These are phyloP conservation scores for Huiozyma sinensis DNA, from an alignment of 805 yeast genomes.

Conservation along the genomic window DNA sequence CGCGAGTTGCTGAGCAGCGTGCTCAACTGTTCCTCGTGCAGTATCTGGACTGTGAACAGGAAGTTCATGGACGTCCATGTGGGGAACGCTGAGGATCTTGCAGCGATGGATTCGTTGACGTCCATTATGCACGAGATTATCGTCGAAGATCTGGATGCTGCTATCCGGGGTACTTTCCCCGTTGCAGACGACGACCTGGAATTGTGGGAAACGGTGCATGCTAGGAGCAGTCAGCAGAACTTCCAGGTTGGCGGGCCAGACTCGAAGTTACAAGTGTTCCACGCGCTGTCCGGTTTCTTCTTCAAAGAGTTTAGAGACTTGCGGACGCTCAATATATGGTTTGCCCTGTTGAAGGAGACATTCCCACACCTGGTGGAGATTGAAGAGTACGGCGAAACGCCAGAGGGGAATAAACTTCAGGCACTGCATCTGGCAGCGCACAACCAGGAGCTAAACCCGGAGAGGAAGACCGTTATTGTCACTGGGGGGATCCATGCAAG, in stretches of 20 bases:
- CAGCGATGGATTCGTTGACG: no score
- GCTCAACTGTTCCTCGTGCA: neutral
- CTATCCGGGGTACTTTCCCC: conserved; percentile 47
- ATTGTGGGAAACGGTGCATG: neutral
- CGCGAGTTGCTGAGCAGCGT: no score
- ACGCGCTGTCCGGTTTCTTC: conserved; percentile 34
- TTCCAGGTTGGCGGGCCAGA: neutral
- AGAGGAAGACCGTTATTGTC: conserved; percentile 56
- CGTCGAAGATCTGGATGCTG: conserved; percentile 47
- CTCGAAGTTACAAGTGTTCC: neutral
- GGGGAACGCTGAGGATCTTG: neutral
- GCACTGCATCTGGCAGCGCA: conserved; percentile 54
- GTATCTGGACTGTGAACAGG: neutral
- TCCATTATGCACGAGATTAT: neutral
- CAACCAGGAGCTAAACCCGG: conserved; percentile 29
- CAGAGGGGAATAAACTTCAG: conserved; percentile 60
- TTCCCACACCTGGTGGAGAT: conserved; percentile 54
- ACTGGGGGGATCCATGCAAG: conserved; percentile 85
- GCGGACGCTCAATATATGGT: conserved; percentile 62
- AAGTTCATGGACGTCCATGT: neutral
- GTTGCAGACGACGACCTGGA: neutral
- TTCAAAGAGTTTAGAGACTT: conserved; percentile 62
- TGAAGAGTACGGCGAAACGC: conserved; percentile 65
- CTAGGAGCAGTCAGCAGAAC: neutral
- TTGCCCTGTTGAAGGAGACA: conserved; percentile 46